Evolutionary conservation across 768 basidiomycete species (phyloP), one percentile per base, ranked within the genome.

Genomic region (Tephrocybe rancida): DNA sequence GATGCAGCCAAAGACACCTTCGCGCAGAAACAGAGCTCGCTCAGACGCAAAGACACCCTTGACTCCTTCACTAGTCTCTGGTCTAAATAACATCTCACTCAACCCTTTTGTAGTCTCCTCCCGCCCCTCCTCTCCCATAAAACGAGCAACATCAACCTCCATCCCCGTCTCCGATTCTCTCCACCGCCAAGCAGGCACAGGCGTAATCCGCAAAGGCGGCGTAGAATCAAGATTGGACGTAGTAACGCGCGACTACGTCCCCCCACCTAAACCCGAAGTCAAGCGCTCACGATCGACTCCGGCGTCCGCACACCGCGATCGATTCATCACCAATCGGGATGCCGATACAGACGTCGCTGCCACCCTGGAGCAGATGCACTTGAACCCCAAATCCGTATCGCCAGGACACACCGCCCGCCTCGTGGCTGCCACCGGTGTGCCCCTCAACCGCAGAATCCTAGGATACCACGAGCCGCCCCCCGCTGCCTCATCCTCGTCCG

Each of bases 401-500:
- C 90, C 90, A 1, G 83, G 85, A 0, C 91, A 92, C 64, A 89
- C 90, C 0, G 87, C 88, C 10, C 82, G 91, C 35, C 80, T 93
- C 18, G 87, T 83, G 5, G 85, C 80, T 0, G 90, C 91, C 1
- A 82, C 89, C 0, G 90, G 90, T 19, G 80, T 93, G 13, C 85
- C 87, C 9, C 69, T 90, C 47, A 90, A 88, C 62, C 84, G 87
- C 21, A 88, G 94, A 29, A 88, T 97, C 46, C 81, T 97, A 6
- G 87, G 90, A 5, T 97, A 94, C 69, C 88, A 92, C 66, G 92
- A 95, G 65, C 84, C 84, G 14, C 94, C 95, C 0, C 89, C 93
- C 1, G 67, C 85, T 0, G 84, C 93, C 0, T 73, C 76, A 19
- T 73, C 75, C 19, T 87, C 87, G 2, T 87, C 89, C 2, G 89